Conservation (phyloP, 305 asterid species). For the Salvia sclarea region DNA sequence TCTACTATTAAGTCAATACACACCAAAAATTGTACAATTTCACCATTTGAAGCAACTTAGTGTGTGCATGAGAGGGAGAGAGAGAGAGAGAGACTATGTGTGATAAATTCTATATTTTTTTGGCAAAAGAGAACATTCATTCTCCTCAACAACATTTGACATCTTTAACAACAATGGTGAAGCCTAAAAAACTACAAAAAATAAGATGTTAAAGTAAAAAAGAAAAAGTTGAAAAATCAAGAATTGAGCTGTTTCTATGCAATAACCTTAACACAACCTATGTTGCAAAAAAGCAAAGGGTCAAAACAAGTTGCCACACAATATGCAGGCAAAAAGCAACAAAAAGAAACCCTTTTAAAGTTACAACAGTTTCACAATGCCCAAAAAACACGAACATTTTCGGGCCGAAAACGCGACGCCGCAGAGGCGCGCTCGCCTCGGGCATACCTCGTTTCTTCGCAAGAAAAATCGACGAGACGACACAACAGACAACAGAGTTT, state of each 20-base stretch:
- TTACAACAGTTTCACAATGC: slow-evolving; percentile 15
- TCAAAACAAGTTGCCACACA: slow-evolving; percentile 12
- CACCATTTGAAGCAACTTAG: neutral
- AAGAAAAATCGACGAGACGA: slow-evolving; percentile 17
- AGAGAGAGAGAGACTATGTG: neutral
- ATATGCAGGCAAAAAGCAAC: slow-evolving; percentile 23
- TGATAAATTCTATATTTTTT: slow-evolving; percentile 28
- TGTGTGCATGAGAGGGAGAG: neutral
- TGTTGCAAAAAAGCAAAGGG: slow-evolving; percentile 27
- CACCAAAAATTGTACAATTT: neutral
- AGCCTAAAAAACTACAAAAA: slow-evolving; percentile 26
- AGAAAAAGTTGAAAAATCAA: neutral
- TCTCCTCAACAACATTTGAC: neutral
- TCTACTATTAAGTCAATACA: too few relatives aligned
- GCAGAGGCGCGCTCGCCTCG: slow-evolving; percentile 43
- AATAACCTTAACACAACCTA: slow-evolving; percentile 27
- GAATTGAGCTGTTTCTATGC: slow-evolving; percentile 27
- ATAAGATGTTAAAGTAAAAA: slow-evolving; percentile 10
- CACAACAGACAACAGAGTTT: slow-evolving; percentile 22
- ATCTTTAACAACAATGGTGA: slow-evolving; percentile 5
- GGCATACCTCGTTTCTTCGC: slow-evolving; percentile 39
- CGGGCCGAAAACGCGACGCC: slow-evolving; percentile 31
- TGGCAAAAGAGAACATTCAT: slow-evolving; percentile 25
- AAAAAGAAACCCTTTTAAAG: slow-evolving; percentile 5
- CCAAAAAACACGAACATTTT: too few relatives aligned